Evolutionary conservation across 805 yeast genomes (phyloP), one percentile per base, ranked within the genome.

Genomic region (Ogataea trehaloabstinens): DNA sequence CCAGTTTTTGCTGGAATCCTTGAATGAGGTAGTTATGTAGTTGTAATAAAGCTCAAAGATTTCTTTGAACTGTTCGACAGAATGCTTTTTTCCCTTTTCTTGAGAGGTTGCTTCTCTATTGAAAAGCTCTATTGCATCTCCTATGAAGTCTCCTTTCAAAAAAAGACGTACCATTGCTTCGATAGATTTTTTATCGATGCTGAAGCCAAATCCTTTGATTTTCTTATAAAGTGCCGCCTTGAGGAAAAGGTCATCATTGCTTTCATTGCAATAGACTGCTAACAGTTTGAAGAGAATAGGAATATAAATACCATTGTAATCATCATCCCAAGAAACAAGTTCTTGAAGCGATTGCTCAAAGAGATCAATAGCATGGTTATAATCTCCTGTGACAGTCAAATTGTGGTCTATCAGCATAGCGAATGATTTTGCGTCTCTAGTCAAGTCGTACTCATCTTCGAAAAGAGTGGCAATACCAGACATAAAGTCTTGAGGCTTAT

Each of bases 1-100:
- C 82, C 78, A 72, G 46, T 83, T 82, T 0, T 78, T 73, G 41
- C 71, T 73, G 17, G 67, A 57, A 24, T 66, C 59, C 4, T 56
- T 41, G 18, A 68, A 61, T 6, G 61, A 36, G 0, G 64, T 45
- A 19, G 70, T 45, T 7, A 78, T 63, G 45, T 76, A 70, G 12
- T 70, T 61, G 50, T 69, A 68, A 41, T 81, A 57, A 0, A 74
- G 62, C 5, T 50, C 49, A 42, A 52, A 56, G 2, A 52, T 40
- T 11, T 41, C 28, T 18, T 33, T 28, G 34, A 53, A 58, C 17
- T 44, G 45, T 4, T 38, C 33, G 16, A 47, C 40, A 6, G 48
- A 36, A 13, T 45, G 48, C 21, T 52, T 55, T 12, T 31, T 38
- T 4, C 35, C 46, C 3, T 24, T 37, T 19, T 41, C 35, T 12